Conservation (phyloP, 495 filamentous ascomycete species). For the Neurospora intermedia region DNA sequence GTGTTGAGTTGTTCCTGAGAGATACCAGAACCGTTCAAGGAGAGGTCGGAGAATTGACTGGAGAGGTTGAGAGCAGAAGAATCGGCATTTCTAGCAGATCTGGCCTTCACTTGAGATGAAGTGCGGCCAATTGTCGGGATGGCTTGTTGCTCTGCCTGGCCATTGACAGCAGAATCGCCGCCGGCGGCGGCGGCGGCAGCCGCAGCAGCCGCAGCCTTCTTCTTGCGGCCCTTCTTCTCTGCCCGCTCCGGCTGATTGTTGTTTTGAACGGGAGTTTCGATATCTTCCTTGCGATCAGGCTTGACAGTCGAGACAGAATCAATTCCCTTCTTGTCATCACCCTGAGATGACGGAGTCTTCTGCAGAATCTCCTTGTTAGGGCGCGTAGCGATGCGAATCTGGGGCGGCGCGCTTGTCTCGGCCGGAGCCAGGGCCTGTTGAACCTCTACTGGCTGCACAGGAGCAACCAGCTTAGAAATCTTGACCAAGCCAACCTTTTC, state of each 20-base stretch:
- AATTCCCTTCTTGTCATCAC: conserved; percentile 18
- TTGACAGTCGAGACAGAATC: conserved; percentile 20
- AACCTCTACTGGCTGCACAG: conserved; percentile 22
- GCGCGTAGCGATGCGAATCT: conserved; percentile 28
- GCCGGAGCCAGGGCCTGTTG: conserved; percentile 9
- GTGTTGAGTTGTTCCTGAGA: conserved; percentile 35
- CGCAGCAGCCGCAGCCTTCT: conserved; percentile 29
- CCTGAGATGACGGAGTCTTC: conserved; percentile 21
- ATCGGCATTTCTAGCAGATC: conserved; percentile 16
- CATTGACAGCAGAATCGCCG: conserved; percentile 15
- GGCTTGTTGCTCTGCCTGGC: background rate
- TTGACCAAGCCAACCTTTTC: conserved; percentile 49
- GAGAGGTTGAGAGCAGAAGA: conserved; percentile 6
- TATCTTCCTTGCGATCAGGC: conserved; percentile 31
- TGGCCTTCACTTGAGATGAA: conserved; percentile 18
- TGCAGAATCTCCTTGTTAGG: conserved; percentile 28
- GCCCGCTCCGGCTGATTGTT: conserved; percentile 26
- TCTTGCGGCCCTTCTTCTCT: conserved; percentile 39
- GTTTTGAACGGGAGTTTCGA: conserved; percentile 24
- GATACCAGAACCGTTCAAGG: conserved; percentile 10
- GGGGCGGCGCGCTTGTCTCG: conserved; percentile 11
- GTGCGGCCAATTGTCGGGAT: conserved; percentile 11
- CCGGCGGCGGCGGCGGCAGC: conserved; percentile 22
- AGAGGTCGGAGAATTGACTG: conserved; percentile 8
- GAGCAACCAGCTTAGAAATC: conserved; percentile 34